Evolutionary conservation across 108 stramenopile genomes (phyloP), one percentile per base, ranked within the genome.

Genomic region (Craspedostauros australis): DNA sequence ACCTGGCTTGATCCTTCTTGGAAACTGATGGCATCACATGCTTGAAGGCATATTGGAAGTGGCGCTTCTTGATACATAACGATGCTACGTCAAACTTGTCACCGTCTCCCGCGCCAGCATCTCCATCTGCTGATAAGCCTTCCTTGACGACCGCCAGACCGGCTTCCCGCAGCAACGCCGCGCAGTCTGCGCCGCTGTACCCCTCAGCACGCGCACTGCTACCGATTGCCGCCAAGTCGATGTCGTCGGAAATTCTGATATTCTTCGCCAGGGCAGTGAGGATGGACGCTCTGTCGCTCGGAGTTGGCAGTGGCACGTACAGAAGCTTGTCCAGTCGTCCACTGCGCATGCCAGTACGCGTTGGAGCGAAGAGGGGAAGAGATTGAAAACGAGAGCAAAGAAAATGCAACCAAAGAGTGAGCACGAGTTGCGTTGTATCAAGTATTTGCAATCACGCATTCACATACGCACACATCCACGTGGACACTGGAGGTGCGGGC

Each of bases 251-350:
- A 21, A 94, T 54, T 22, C 68, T 68, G 24, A 86, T 70, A 23
- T 70, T 77, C 24, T 54, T 54, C 14, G 86, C 53, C 15, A 93
- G 46, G 2, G 93, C 91, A 42, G 66, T 62, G 40, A 96, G 68
- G 45, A 96, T 96, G 24, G 84, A 76, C 12, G 71, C 75, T 14
- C 93, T 75, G 53, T 94, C 93, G 22, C 75, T 62, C 1, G 86
- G 82, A 25, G 86, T 79, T n/a, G 95, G 95, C 15, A 95, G 75
- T 5, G 94, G 88, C 14, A 98, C 93, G 57, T 91, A 95, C 0
- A 98, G 67, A 0, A 95, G 73, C 44, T 91, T 95, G 51, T 98
- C 97, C 46, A 98, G 60, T 11, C 97, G 89, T n/a, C 96, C 87
- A 52, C 73, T 76, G 64, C 20, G 36, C 42, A 38, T 2, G n/a